Conservation (phyloP, 106 monocot genomes). For the Ottelia alismoides region DNA sequence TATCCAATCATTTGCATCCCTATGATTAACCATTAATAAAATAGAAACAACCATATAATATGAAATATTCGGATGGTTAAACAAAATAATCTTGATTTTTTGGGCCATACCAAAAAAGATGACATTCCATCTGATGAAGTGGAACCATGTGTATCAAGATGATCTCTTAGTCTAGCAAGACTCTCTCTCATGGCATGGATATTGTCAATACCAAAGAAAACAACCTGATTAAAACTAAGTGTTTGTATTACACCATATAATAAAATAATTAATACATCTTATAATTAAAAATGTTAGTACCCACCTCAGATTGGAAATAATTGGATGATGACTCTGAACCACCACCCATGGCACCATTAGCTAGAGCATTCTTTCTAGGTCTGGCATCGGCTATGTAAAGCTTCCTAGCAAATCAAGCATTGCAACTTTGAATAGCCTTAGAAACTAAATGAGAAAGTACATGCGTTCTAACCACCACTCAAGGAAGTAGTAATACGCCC, state of each 20-base stretch:
- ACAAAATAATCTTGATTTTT: too few species aligned
- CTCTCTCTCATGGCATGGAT: conserved; percentile 98
- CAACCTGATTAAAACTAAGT: conserved; percentile 32
- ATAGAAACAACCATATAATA: too few species aligned
- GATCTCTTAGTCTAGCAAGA: conserved; percentile 84
- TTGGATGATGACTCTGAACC: conserved; percentile 98
- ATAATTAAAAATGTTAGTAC: too few species aligned
- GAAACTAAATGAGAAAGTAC: too few species aligned
- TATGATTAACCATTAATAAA: too few species aligned
- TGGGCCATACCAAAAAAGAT: conserved; percentile 89
- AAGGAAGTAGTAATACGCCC: neutral
- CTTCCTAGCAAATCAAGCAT: conserved; percentile 39
- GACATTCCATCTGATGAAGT: conserved; percentile 97
- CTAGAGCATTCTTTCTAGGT: conserved; percentile 92
- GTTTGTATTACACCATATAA: too few species aligned
- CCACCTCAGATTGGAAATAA: conserved; percentile 89
- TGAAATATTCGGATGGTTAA: too few species aligned
- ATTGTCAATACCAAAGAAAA: conserved; percentile 92
- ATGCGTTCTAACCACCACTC: neutral
- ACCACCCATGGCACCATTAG: conserved; percentile 95
- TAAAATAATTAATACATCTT: too few species aligned
- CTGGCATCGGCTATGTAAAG: conserved; percentile 98
- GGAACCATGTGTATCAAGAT: conserved; percentile 82
- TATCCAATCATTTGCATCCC: too few species aligned
- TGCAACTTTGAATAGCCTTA: too few species aligned